phyloP scores from a whole-genome alignment of 179 eudicot genomes.

The Carnegiea gigantea region DNA sequence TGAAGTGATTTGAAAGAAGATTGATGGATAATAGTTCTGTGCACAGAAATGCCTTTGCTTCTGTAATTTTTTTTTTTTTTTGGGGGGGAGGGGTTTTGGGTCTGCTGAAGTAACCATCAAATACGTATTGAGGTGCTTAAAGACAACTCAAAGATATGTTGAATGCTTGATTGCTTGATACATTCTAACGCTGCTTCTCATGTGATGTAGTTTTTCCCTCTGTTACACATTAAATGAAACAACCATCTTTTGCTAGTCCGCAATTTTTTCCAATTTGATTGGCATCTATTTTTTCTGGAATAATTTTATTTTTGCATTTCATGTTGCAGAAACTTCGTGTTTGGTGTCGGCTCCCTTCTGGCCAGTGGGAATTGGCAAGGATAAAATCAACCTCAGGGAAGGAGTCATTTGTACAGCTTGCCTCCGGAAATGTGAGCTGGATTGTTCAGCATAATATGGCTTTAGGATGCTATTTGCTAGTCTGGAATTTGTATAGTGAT shows the following conservation, averaged over 20 bases:
- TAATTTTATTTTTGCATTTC: constrained; percentile 16
- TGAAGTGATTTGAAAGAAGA: not conserved
- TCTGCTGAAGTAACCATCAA: not conserved
- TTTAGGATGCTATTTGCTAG: constrained; percentile 11
- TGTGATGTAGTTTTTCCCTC: not conserved
- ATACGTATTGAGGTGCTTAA: constrained; percentile 7
- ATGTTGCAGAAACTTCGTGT: constrained; percentile 74
- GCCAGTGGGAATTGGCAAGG: constrained; percentile 67
- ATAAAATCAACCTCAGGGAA: constrained; percentile 70
- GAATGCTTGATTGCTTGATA: constrained; percentile 11
- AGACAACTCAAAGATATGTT: not conserved
- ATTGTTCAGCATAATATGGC: constrained; percentile 2
- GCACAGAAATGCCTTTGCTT: not conserved
- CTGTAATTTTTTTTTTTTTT: not conserved
- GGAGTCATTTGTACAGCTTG: constrained; percentile 54
- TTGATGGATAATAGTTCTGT: not conserved
- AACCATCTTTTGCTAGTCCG: not conserved
- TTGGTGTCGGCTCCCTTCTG: constrained; percentile 72
- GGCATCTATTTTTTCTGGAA: constrained; percentile 7
- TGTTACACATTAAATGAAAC: not conserved
- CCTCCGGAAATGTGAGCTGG: constrained; percentile 68
- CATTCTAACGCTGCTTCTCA: not conserved
- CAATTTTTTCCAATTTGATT: not conserved
- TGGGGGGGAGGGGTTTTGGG: not conserved
- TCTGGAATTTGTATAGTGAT: constrained; percentile 16